Evolutionary conservation across 495 filamentous ascomycete species (phyloP).

Genomic region (Monascus purpureus): DNA sequence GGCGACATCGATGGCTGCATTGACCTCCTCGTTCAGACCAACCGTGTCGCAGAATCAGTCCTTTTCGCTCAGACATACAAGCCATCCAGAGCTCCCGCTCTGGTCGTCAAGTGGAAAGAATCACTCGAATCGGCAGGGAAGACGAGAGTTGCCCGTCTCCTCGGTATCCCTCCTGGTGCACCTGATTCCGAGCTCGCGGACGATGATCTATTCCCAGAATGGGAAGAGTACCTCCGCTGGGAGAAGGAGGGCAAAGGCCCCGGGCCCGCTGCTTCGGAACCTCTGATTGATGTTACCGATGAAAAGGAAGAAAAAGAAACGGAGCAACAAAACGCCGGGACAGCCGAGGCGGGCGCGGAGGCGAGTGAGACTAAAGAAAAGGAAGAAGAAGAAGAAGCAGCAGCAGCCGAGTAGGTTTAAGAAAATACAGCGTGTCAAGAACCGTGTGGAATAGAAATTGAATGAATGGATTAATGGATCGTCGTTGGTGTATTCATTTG

Average conservation of each 20-base stretch:
- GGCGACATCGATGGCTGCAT: constrained; percentile 73
- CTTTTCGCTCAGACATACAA: constrained; percentile 91
- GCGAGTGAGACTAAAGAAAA: constrained; percentile 11
- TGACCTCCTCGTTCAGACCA: constrained; percentile 63
- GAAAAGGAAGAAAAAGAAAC: constrained; percentile 18
- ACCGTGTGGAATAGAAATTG: too few species aligned
- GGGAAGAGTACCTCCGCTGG: constrained; percentile 75
- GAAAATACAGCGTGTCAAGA: too few species aligned
- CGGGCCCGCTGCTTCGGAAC: constrained; percentile 28
- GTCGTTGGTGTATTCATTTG: too few species aligned
- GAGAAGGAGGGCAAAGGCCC: constrained; percentile 50
- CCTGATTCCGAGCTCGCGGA: constrained; percentile 48
- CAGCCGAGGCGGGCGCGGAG: constrained; percentile 17
- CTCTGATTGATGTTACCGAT: constrained; percentile 35
- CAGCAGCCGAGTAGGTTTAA: constrained; percentile 4
- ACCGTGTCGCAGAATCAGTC: constrained; percentile 68
- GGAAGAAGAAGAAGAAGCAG: constrained; percentile 2
- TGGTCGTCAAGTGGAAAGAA: constrained; percentile 67
- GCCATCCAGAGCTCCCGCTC: constrained; percentile 55
- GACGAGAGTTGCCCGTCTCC: constrained; percentile 62
- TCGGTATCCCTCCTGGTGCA: constrained; percentile 61
- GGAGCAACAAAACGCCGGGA: constrained; percentile 22
- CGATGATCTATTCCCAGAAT: constrained; percentile 87
- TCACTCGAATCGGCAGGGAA: constrained; percentile 67
- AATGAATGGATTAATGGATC: too few species aligned